phyloP scores from a whole-genome alignment of 2,329 filamentous ascomycete species.

The Tolypocladium pustulatum region DNA sequence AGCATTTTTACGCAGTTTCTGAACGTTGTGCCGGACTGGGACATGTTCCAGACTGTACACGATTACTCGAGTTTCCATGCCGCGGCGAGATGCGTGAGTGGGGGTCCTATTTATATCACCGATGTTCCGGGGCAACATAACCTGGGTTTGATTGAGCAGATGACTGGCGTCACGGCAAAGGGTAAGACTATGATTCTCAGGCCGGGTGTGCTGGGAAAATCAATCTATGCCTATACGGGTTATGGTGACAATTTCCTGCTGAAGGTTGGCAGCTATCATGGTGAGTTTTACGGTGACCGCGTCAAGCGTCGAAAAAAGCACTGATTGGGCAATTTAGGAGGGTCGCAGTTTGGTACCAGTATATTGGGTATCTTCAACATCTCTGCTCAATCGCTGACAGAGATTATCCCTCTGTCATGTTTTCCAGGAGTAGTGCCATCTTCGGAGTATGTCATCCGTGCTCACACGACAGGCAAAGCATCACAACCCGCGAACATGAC shows the following conservation, averaged over 20 bases:
- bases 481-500: slow-evolving; percentile 38
- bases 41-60: slow-evolving; percentile 58
- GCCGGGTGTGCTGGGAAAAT: slow-evolving; percentile 63
- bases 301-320: too few species aligned
- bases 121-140: slow-evolving; percentile 80
- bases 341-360: slow-evolving; percentile 55
- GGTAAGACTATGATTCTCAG: slow-evolving; percentile 73
- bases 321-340: slow-evolving; percentile 19
- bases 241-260: slow-evolving; percentile 67
- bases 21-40: slow-evolving; percentile 77
- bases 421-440: slow-evolving; percentile 59
- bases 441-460: slow-evolving; percentile 59
- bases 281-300: slow-evolving; percentile 30
- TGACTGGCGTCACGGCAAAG: slow-evolving; percentile 63
- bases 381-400: slow-evolving; percentile 47
- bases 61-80: slow-evolving; percentile 76
- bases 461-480: slow-evolving; percentile 57
- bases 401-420: slow-evolving; percentile 57
- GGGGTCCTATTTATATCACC: slow-evolving; percentile 90
- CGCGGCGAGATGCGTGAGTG: slow-evolving; percentile 78
- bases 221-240: slow-evolving; percentile 60
- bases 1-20: slow-evolving; percentile 71
- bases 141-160: slow-evolving; percentile 62
- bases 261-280: slow-evolving; percentile 71
- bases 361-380: slow-evolving; percentile 84